Conservation (phyloP, 768 basidiomycete species). For the Agrocybe chaxingu region DNA sequence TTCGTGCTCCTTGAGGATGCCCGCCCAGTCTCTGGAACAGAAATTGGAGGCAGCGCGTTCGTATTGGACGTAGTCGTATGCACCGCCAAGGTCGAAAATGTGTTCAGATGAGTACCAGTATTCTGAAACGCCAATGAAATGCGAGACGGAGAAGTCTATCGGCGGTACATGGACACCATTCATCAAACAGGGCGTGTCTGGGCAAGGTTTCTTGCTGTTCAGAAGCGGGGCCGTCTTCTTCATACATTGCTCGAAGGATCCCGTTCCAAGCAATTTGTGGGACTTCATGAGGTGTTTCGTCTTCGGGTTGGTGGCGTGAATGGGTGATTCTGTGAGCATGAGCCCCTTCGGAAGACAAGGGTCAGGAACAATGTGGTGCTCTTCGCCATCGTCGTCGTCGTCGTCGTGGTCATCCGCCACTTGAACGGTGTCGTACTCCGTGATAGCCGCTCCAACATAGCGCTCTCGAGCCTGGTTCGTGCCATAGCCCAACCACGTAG, state of each 20-base stretch:
- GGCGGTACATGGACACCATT: conserved; percentile 91
- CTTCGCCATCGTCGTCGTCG: conserved; percentile 21
- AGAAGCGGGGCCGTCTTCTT: conserved; percentile 69
- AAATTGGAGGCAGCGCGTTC: conserved; percentile 89
- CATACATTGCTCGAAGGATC: conserved; percentile 87
- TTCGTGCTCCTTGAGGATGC: conserved; percentile 69
- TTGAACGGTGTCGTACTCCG: conserved; percentile 45
- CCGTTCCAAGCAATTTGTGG: conserved; percentile 77
- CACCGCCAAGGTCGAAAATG: conserved; percentile 89
- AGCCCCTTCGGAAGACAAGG: conserved; percentile 89
- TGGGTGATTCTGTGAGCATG: conserved; percentile 53
- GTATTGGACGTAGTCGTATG: conserved; percentile 95
- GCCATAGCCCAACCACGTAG: conserved; percentile 98
- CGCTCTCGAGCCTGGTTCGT: conserved; percentile 96
- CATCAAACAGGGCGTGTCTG: conserved; percentile 85
- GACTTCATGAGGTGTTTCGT: conserved; percentile 43
- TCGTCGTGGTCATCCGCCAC: conserved; percentile 17
- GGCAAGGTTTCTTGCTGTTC: conserved; percentile 82
- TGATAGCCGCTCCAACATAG: conserved; percentile 72
- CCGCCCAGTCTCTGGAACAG: conserved; percentile 76
- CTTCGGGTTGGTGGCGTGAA: conserved; percentile 35
- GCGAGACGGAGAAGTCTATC: conserved; percentile 90
- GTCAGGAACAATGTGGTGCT: conserved; percentile 55
- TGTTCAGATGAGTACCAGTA: conserved; percentile 99
- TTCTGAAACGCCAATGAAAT: conserved; percentile 96